Percentiles rank a stretch among this genome's conserved stretches.
Conservation (phyloP, 805 yeast species). For the Scheffersomyces coipomensis region DNA sequence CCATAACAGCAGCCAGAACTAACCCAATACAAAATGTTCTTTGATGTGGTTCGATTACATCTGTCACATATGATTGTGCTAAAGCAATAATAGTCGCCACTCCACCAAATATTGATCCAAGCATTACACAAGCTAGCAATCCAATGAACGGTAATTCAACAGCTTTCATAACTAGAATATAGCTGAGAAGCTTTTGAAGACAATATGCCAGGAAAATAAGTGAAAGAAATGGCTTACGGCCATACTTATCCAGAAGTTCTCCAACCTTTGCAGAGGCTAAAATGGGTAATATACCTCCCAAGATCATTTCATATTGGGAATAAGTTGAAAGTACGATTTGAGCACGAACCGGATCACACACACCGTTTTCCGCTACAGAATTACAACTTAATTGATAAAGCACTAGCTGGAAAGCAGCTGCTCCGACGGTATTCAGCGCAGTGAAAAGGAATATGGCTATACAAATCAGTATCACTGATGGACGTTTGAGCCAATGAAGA, state of each 20-base stretch:
- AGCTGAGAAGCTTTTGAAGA: constrained; percentile 3
- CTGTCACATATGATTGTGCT: constrained; percentile 65
- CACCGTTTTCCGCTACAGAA: constrained; percentile 8
- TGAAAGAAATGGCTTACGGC: constrained; percentile 26
- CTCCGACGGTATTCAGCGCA: constrained; percentile 37
- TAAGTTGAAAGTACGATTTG: constrained; percentile 43
- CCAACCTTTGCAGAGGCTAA: constrained; percentile 49
- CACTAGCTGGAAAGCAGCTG: constrained; percentile 38
- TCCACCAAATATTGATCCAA: constrained; percentile 60
- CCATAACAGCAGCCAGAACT: constrained; percentile 50
- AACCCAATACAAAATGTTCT: constrained; percentile 56
- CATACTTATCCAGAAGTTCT: constrained; percentile 27
- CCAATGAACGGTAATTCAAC: constrained; percentile 21
- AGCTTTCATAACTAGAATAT: constrained; percentile 13
- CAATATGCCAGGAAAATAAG: neutral
- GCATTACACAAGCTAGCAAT: constrained; percentile 37
- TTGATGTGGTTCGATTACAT: constrained; percentile 56
- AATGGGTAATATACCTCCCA: constrained; percentile 43
- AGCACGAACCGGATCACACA: constrained; percentile 27
- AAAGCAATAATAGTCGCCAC: constrained; percentile 50
- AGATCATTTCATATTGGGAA: constrained; percentile 39
- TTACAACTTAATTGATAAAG: constrained; percentile 26
- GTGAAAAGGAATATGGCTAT: constrained; percentile 41
- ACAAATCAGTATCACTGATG: constrained; percentile 49
- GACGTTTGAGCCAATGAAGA: constrained; percentile 50